phyloP scores from a whole-genome alignment of 441 rosid genomes.

The Adansonia grandidieri region DNA sequence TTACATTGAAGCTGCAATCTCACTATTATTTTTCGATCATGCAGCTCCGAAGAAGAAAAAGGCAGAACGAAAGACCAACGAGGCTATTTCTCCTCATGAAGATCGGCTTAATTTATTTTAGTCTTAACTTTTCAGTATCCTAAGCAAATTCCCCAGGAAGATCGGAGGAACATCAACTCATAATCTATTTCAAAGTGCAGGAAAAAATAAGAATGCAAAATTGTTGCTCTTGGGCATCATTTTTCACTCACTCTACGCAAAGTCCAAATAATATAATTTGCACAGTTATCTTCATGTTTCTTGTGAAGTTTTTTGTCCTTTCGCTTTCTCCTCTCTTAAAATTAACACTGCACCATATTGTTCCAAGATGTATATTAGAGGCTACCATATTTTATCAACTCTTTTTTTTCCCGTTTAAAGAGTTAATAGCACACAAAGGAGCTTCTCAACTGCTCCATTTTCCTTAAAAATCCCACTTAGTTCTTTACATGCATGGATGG shows the following conservation, averaged over 20 bases:
- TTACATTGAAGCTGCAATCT: slow-evolving; percentile 22
- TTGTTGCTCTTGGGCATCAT: slow-evolving; percentile 1
- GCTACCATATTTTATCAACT: background rate
- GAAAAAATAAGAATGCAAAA: background rate
- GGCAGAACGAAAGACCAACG: background rate
- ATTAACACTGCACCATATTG: background rate
- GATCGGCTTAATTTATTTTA: background rate
- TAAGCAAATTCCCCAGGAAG: slow-evolving; percentile 13
- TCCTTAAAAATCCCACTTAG: background rate
- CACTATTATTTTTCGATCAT: slow-evolving; percentile 28
- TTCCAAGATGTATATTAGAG: slow-evolving; percentile 2
- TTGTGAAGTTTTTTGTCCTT: background rate
- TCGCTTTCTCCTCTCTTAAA: background rate
- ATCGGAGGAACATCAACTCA: background rate
- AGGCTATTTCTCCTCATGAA: slow-evolving; percentile 32
- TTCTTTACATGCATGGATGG: background rate
- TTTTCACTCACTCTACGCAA: background rate
- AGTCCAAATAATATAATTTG: background rate
- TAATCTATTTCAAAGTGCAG: background rate
- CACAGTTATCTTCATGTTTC: slow-evolving; percentile 14
- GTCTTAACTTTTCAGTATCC: background rate
- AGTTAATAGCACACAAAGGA: background rate
- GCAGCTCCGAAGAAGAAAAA: slow-evolving; percentile 46
- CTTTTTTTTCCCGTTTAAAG: background rate
- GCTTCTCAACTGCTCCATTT: background rate